These are phyloP conservation scores for Stachybotrys echinatus DNA, from an alignment of 2,329 filamentous ascomycete genomes.

Conservation along the genomic window DNA sequence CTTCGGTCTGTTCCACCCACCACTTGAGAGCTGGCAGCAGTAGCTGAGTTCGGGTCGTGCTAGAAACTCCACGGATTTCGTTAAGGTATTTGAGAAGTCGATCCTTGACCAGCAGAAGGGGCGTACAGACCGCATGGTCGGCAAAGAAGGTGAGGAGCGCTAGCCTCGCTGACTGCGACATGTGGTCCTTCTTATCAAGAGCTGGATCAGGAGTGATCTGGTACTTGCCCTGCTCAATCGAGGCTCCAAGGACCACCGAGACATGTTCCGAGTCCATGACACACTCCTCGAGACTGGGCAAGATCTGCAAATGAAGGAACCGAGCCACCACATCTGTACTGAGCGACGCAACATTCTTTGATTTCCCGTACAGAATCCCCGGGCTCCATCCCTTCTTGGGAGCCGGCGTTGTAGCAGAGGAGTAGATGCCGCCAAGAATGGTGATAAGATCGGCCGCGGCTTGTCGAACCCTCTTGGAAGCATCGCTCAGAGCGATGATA, in stretches of 20 bases:
- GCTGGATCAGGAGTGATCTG: constrained; percentile 22
- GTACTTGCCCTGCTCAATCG: constrained; percentile 35
- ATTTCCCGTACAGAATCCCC: constrained; percentile 59
- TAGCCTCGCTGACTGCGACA: constrained; percentile 56
- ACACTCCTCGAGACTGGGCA: constrained; percentile 78
- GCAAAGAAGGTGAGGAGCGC: constrained; percentile 68
- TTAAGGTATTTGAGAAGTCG: constrained; percentile 68
- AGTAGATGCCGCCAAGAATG: constrained; percentile 47
- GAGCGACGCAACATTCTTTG: constrained; percentile 51
- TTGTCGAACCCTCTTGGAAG: constrained; percentile 69
- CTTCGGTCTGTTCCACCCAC: constrained; percentile 56
- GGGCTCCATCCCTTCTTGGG: constrained; percentile 52
- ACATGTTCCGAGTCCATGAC: constrained; percentile 73
- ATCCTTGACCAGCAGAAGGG: constrained; percentile 63
- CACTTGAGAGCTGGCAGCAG: constrained; percentile 69
- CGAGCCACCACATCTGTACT: constrained; percentile 50
- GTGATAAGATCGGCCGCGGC: constrained; percentile 65
- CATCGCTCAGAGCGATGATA: constrained; percentile 68
- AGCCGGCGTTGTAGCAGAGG: constrained; percentile 25
- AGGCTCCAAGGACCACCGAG: constrained; percentile 48
- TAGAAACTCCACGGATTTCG: constrained; percentile 65
- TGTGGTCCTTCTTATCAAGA: constrained; percentile 46
- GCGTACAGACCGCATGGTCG: constrained; percentile 65
- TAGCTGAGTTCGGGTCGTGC: constrained; percentile 63
- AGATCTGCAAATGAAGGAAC: constrained; percentile 60